These are phyloP conservation scores for Senecio squalidus DNA, from an alignment of 140 eudicot species.

Conservation along the genomic window DNA sequence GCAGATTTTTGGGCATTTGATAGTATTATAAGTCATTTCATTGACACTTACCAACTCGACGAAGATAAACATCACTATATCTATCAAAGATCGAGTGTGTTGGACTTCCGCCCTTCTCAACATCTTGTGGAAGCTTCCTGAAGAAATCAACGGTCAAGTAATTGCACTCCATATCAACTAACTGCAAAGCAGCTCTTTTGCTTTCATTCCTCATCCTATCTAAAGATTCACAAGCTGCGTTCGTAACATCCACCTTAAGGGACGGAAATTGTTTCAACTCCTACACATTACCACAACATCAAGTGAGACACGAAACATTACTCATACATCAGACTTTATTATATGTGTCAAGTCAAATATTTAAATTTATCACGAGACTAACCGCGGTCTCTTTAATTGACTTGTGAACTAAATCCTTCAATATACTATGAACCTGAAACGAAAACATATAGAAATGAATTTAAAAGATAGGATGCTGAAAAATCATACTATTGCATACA, in stretches of 20 bases:
- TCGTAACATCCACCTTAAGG: conserved; percentile 67
- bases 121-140: conserved; percentile 94
- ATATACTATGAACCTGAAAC: conserved; percentile 80
- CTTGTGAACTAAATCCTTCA: conserved; percentile 88
- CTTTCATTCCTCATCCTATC: conserved; percentile 88
- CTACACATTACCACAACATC: conserved; percentile 29
- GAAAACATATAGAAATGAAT: neutral
- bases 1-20: neutral
- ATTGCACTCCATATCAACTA: conserved; percentile 95
- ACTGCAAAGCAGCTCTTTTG: conserved; percentile 81
- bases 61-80: conserved; percentile 84
- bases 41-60: conserved; percentile 67
- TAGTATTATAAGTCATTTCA: neutral
- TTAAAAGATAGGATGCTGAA: neutral
- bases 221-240: conserved; percentile 76
- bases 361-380: conserved; percentile 31
- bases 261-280: conserved; percentile 88
- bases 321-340: no score
- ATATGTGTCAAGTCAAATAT: no score
- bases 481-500: conserved; percentile 8
- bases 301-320: no score
- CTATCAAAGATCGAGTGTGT: conserved; percentile 88
- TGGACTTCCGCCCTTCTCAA: conserved; percentile 96
- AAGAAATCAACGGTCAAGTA: conserved; percentile 89
- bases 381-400: conserved; percentile 75